phyloP scores from a whole-genome alignment of 371 early-diverging fungal genomes.

The Fennellomyces sp. region DNA sequence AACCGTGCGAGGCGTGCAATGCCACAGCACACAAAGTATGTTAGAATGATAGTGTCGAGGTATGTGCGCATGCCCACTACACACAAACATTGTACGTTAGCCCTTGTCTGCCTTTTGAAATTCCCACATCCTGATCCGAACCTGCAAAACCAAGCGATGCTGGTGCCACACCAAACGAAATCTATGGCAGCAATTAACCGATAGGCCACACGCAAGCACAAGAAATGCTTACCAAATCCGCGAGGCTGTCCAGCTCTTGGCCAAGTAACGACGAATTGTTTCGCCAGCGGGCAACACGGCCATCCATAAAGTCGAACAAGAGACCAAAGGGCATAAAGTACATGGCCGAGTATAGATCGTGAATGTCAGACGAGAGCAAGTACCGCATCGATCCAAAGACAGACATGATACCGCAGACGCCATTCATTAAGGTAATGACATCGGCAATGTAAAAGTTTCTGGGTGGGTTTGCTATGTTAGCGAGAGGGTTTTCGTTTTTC shows the following conservation, averaged over 20 bases:
- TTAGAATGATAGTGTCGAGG: conserved; percentile 75
- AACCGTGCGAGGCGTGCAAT: conserved; percentile 88
- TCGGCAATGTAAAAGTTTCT: conserved; percentile 85
- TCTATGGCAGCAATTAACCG: conserved; percentile 30
- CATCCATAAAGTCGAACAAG: conserved; percentile 86
- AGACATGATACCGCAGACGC: conserved; percentile 80
- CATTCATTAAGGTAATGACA: conserved; percentile 86
- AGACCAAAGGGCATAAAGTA: conserved; percentile 79
- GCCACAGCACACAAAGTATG: conserved; percentile 89
- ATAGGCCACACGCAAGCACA: neutral
- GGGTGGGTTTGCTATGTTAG: neutral
- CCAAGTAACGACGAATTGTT: conserved; percentile 76
- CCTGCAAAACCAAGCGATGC: conserved; percentile 83
- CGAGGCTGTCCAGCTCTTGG: conserved; percentile 82
- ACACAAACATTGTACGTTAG: neutral
- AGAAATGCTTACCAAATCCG: conserved; percentile 72
- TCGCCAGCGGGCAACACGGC: conserved; percentile 89
- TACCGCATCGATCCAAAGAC: conserved; percentile 84
- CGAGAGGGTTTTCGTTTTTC: neutral
- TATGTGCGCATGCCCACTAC: conserved; percentile 81
- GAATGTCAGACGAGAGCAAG: conserved; percentile 65
- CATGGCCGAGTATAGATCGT: conserved; percentile 70
- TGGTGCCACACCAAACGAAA: conserved; percentile 88
- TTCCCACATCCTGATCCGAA: conserved; percentile 14
- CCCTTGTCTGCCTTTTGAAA: neutral